Base-by-base conservation (phyloP, 495 filamentous ascomycete genomes). In the Penicillium longicatenatum region DNA sequence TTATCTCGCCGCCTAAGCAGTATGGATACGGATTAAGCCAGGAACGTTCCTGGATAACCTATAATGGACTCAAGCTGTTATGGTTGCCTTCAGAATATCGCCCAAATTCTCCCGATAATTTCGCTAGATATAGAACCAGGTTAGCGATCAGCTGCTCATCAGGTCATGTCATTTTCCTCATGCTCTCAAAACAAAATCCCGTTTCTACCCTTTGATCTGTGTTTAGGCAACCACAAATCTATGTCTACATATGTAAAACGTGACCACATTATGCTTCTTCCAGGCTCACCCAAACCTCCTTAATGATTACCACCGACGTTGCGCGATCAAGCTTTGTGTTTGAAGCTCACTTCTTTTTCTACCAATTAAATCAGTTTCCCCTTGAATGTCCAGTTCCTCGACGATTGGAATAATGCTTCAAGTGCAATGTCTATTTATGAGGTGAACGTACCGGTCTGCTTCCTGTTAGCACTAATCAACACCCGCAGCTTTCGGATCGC, bases 21-120 rank as follows among this genome's bases (percentile, higher is more conserved):
- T 26, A 56, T 19, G 53, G 52, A 14, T 65, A 50, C 47, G 55
- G 62, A 19, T 45, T 64, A 35, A 55, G 46, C 24, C 5, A 50
- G 44, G 49, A 57, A 39, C 1, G 31, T 31, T 63, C 52, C 19
- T 70, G 65, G 65, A 65, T 70, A 54, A 58, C 59, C 39, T 61
- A 56, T 54, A 64, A 63, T 31, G 56, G 55, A 10, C 4, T 43
- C 33, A 62, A 59, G 26, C 9, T 59, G 31, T 29, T 68, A 7
- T 68, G 68, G 61, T 51, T 71, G 35, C 66, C 63, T 53, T 35
- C 54, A 5, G 61, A 66, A 52, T 65, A 71, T 61, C 66, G 62
- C 41, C 54, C 54, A 11, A 1, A 11, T 11, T 4, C 21, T 14
- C 21, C 6, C 22, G 45, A 39, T 48, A 26, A n/a, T 12, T 60